Evolutionary conservation across 179 eudicot species (phyloP).

Genomic region (Beta macrorhiza): DNA sequence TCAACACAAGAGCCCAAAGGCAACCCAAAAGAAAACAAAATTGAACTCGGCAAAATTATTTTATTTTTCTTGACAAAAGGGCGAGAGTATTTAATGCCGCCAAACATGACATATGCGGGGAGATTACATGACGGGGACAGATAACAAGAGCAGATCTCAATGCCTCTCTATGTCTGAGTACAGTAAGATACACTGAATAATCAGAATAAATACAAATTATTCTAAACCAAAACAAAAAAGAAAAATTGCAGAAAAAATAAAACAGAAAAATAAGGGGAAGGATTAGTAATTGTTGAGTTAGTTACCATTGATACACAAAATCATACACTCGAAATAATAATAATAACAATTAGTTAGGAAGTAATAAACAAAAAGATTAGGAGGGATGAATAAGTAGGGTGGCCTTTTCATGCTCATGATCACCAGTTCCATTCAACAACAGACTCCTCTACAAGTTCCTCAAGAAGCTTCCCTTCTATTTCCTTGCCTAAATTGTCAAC

Average conservation of each 20-base stretch:
- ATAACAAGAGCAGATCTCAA: slow-evolving; percentile 5
- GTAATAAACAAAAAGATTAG: slow-evolving; percentile 22
- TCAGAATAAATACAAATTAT: slow-evolving; percentile 23
- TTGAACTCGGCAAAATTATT: no score
- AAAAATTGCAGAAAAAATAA: slow-evolving; percentile 8
- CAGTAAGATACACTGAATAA: slow-evolving; percentile 2
- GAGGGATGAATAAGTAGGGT: neutral
- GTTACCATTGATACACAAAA: slow-evolving; percentile 33
- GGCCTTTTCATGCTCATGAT: neutral
- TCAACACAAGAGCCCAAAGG: no score
- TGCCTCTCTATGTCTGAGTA: neutral
- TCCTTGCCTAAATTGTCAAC: slow-evolving; percentile 56
- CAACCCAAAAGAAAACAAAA: neutral
- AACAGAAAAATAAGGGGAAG: neutral
- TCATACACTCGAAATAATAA: slow-evolving; percentile 22
- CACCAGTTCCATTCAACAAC: slow-evolving; percentile 53
- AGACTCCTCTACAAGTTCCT: slow-evolving; percentile 73
- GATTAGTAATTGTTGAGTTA: slow-evolving; percentile 31
- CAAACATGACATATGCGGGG: slow-evolving; percentile 15
- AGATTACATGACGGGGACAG: neutral
- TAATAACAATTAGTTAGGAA: slow-evolving; percentile 15
- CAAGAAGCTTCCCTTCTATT: slow-evolving; percentile 66
- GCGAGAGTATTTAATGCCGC: neutral
- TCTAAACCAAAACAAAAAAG: neutral
- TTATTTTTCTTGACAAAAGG: no score